phyloP scores from a whole-genome alignment of 805 yeast species.

The Ogataea ramenticola region DNA sequence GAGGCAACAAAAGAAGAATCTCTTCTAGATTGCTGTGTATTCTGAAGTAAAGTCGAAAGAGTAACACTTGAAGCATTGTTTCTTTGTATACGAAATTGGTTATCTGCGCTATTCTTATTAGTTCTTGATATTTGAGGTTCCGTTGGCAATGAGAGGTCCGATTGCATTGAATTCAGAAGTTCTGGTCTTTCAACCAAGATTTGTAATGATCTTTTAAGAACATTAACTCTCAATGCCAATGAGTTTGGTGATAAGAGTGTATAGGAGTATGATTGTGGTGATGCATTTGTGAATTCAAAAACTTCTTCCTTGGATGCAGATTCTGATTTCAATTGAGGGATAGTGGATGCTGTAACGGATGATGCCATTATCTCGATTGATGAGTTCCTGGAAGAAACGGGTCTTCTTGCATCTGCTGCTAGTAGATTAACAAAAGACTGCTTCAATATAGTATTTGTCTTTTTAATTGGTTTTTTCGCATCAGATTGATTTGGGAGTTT shows the following conservation, averaged over 20 bases:
- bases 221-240: slow-evolving; percentile 65
- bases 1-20: not conserved
- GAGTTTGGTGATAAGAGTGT: slow-evolving; percentile 79
- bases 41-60: slow-evolving; percentile 36
- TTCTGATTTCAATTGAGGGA: not conserved
- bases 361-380: not conserved
- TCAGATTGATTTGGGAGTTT: no score
- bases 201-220: slow-evolving; percentile 68
- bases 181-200: slow-evolving; percentile 62
- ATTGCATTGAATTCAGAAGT: slow-evolving; percentile 22
- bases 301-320: slow-evolving; percentile 30
- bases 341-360: not conserved
- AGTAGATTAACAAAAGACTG: not conserved
- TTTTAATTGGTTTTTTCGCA: not conserved
- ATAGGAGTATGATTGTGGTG: slow-evolving; percentile 80
- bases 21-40: slow-evolving; percentile 16
- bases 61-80: slow-evolving; percentile 43
- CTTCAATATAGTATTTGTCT: not conserved
- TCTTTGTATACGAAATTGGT: slow-evolving; percentile 27
- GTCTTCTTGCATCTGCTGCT: not conserved
- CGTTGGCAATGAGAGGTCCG: slow-evolving; percentile 5
- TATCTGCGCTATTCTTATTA: slow-evolving; percentile 15
- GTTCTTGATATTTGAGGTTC: slow-evolving; percentile 5
- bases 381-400: not conserved
- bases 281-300: slow-evolving; percentile 63